Evolutionary conservation across 2,329 filamentous ascomycete genomes (phyloP).

Genomic region (Chaetomium globosum): DNA sequence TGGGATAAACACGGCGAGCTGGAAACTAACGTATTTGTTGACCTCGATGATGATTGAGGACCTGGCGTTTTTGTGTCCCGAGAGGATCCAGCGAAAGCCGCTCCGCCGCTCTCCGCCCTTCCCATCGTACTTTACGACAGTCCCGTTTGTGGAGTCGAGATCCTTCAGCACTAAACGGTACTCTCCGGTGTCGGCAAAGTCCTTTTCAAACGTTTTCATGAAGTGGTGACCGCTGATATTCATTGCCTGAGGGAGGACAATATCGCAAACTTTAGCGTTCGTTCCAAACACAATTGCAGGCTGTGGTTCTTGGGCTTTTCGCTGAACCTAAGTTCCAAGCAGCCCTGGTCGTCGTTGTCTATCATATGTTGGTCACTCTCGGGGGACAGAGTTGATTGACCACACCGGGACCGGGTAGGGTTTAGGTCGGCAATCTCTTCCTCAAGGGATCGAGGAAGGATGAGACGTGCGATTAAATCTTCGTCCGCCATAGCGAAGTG

Average conservation of each 20-base stretch:
- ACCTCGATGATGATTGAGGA: neutral
- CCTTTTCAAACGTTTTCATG: conserved; percentile 2
- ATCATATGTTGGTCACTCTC: neutral
- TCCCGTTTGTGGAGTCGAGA: neutral
- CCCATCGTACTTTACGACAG: neutral
- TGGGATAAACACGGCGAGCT: neutral
- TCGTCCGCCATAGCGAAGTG: too few relatives aligned
- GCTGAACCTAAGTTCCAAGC: conserved; percentile 12
- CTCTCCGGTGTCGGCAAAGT: conserved; percentile 1
- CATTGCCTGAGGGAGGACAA: neutral
- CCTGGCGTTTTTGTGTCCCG: neutral
- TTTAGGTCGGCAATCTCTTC: too few relatives aligned
- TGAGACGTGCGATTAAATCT: too few relatives aligned
- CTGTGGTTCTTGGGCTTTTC: neutral
- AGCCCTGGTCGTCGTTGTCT: neutral
- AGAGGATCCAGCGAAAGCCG: conserved; percentile 6
- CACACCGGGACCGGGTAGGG: too few relatives aligned
- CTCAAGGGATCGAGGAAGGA: too few relatives aligned
- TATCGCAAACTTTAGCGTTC: neutral
- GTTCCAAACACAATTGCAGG: conserved; percentile 5
- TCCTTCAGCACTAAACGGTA: conserved; percentile 11
- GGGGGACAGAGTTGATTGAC: too few relatives aligned
- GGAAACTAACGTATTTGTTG: neutral
- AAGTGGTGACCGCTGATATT: neutral
- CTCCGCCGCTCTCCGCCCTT: neutral